Evolutionary conservation across 192 early-diverging fungal species (phyloP).

Genomic region (Backusella morwellensis): DNA sequence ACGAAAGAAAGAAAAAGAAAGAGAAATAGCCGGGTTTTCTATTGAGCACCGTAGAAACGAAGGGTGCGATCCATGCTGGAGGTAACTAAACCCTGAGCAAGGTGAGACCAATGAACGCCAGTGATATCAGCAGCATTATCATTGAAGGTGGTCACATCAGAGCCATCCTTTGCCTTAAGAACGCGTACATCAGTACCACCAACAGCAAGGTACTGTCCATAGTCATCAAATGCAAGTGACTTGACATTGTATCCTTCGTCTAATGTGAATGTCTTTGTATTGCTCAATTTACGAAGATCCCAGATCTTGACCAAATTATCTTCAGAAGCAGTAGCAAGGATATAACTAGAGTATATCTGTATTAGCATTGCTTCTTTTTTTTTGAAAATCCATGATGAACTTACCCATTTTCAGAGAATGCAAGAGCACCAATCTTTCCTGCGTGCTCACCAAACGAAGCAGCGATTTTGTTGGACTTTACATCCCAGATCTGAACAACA

Average conservation of each 20-base stretch:
- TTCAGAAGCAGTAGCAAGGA: constrained; percentile 76
- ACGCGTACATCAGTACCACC: constrained; percentile 60
- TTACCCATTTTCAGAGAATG: constrained; percentile 90
- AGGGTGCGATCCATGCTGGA: constrained; percentile 58
- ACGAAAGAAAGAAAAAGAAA: neutral
- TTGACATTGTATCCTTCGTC: constrained; percentile 53
- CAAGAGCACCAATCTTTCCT: constrained; percentile 66
- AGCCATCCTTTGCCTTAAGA: constrained; percentile 71
- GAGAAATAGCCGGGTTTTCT: neutral
- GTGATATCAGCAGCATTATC: constrained; percentile 56
- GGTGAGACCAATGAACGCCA: constrained; percentile 53
- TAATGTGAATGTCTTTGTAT: constrained; percentile 64
- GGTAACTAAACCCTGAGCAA: constrained; percentile 52
- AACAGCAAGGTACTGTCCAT: constrained; percentile 82
- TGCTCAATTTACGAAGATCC: constrained; percentile 89
- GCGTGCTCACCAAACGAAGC: constrained; percentile 63
- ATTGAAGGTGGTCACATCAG: constrained; percentile 42
- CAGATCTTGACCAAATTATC: constrained; percentile 80
- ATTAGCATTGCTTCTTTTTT: neutral
- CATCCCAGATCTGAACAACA: constrained; percentile 79
- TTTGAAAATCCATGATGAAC: neutral
- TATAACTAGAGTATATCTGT: constrained; percentile 46
- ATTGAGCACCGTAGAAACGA: constrained; percentile 40
- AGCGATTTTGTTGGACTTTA: constrained; percentile 66
- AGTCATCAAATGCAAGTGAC: constrained; percentile 75